Evolutionary conservation across 306 rosid genomes (phyloP), one percentile per base, ranked within the genome.

Genomic region (Vicia faba): DNA sequence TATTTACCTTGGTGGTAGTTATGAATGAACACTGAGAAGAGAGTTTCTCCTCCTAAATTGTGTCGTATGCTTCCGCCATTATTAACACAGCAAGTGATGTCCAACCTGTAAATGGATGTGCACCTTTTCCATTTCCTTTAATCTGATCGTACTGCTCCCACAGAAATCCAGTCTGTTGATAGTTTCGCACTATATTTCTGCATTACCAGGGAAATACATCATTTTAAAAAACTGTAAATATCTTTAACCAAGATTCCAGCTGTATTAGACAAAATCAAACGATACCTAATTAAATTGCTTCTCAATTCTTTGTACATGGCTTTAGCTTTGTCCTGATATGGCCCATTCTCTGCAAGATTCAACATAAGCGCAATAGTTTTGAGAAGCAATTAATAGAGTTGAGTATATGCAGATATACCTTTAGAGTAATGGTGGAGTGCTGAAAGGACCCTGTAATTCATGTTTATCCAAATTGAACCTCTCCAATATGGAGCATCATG

Each of bases 71-170:
- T 78, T 90, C 96, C 4, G 89, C 97, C 96, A 90, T 93, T 60
- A 88, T 86, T 44, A 93, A 64, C 38, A 88, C 74, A 50, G 88
- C 84, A 14, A 90, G 87, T 25, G 99, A 85, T 33, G 97, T 90
- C 99, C 99, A 93, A 15, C 99, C 99, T 2, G 93, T 88, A 71
- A 93, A 93, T 8, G 80, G 87, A n/a, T 87, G 96, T 4, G 91
- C 55, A 7, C 99, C 99, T 71, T 93, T 86, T 64, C 99, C 99
- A 38, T 85, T 84, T 0, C 97, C 98, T 11, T 78, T 85, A 51
- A 12, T 57, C 70, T 89, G 97, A 59, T 93, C 96, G 36, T 83
- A 93, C 62, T 93, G 99, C 73, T 93, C 99, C 97, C 97, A 90
- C 53, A 93, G 48, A 75, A 68, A 93, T 60, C 99, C 97, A 29